These are phyloP conservation scores for Colletotrichum chlorophyti DNA, from an alignment of 2,329 filamentous ascomycete species.

Conservation along the genomic window DNA sequence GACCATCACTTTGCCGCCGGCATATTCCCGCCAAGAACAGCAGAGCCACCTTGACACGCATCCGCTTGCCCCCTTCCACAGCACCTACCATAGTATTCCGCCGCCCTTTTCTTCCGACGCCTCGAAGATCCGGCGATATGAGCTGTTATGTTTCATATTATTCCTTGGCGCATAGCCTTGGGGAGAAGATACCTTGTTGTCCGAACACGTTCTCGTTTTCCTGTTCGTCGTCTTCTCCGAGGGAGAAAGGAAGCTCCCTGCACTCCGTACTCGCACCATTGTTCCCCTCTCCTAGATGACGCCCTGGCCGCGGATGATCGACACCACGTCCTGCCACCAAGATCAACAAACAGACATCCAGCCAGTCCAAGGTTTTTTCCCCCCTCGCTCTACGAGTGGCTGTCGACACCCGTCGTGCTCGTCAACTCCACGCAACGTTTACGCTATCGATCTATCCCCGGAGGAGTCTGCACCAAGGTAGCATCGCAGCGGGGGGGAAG, in stretches of 20 bases:
- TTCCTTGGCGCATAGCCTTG: slow-evolving; percentile 1
- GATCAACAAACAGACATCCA: not conserved
- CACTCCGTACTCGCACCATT: not conserved
- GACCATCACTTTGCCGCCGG: slow-evolving; percentile 12
- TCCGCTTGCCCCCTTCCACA: not conserved
- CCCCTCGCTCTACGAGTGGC: not conserved
- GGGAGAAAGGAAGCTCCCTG: not conserved
- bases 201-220: not conserved
- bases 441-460: not conserved
- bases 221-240: not conserved
- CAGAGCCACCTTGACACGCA: slow-evolving; percentile 27
- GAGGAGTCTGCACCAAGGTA: not conserved
- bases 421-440: not conserved
- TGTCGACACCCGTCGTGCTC: not conserved
- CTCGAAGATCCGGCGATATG: not conserved
- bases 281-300: slow-evolving; percentile 19
- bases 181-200: not conserved
- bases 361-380: not conserved
- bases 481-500: not conserved
- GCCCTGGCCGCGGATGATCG: slow-evolving; percentile 20
- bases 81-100: not conserved
- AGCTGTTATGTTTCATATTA: slow-evolving; percentile 19
- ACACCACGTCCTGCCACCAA: slow-evolving; percentile 5
- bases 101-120: not conserved
- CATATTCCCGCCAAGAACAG: slow-evolving; percentile 21